Conservation (phyloP, 805 yeast species). For the Millerozyma acaciae region DNA sequence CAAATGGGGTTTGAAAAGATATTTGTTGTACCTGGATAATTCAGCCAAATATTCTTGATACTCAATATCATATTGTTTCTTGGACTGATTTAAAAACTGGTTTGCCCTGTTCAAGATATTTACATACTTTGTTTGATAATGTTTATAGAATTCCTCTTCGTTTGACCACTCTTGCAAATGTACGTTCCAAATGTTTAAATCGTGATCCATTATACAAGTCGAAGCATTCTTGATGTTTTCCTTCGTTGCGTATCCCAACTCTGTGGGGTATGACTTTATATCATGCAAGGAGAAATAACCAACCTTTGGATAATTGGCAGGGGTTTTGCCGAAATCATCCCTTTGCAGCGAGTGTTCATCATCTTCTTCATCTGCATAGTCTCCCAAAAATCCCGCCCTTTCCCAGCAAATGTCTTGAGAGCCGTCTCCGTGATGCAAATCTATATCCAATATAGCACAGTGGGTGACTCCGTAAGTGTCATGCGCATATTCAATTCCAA, state of each 20-base stretch:
- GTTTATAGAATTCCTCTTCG: conserved; percentile 60
- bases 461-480: conserved; percentile 63
- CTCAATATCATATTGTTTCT: conserved; percentile 39
- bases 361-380: conserved; percentile 46
- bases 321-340: conserved; percentile 47
- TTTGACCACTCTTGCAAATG: conserved; percentile 65
- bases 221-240: conserved; percentile 73
- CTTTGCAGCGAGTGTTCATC: conserved; percentile 29
- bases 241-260: conserved; percentile 68
- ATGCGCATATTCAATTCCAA: conserved; percentile 74
- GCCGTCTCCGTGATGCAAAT: conserved; percentile 88
- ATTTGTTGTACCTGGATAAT: conserved; percentile 28
- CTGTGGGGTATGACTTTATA: conserved; percentile 83
- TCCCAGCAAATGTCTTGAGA: conserved; percentile 84
- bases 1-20: conserved; percentile 26
- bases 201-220: conserved; percentile 74
- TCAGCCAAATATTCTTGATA: conserved; percentile 23
- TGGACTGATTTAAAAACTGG: conserved; percentile 53
- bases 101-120: conserved; percentile 62
- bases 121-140: conserved; percentile 59
- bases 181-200: conserved; percentile 77
- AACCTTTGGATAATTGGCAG: conserved; percentile 52
- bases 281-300: conserved; percentile 85
- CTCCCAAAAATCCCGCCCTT: conserved; percentile 56
- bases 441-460: conserved; percentile 78